Percentiles rank a stretch among this genome's conserved stretches.
phyloP scores from a whole-genome alignment of 345 rosid genomes.

The Cardamine occulta region DNA sequence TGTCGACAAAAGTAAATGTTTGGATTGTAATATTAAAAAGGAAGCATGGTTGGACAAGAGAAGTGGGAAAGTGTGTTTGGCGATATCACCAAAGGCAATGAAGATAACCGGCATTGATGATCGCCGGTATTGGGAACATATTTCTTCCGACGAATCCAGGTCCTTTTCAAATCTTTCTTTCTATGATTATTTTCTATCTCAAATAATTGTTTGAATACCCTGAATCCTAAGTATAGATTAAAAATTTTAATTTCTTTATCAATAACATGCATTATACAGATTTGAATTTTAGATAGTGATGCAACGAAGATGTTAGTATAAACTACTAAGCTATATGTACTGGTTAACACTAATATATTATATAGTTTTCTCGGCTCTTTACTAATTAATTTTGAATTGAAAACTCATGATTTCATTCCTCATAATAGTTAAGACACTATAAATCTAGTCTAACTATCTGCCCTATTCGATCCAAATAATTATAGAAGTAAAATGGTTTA shows the following conservation, averaged over 20 bases:
- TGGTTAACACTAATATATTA: too few relatives aligned
- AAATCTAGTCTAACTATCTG: background rate
- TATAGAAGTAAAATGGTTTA: background rate
- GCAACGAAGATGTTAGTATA: background rate
- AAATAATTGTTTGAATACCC: background rate
- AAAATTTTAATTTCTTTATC: background rate
- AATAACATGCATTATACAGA: background rate
- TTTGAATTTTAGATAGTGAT: background rate
- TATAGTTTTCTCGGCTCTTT: too few relatives aligned
- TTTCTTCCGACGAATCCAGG: conserved; percentile 89
- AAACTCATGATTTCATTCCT: too few relatives aligned
- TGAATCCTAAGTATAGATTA: too few relatives aligned
- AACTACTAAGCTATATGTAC: too few relatives aligned
- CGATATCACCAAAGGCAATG: conserved; percentile 73
- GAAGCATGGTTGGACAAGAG: conserved; percentile 80
- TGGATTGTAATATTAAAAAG: conserved; percentile 46
- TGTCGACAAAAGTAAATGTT: conserved; percentile 17
- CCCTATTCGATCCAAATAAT: background rate
- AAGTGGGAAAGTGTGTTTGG: conserved; percentile 70
- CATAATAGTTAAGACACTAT: background rate
- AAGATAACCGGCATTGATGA: conserved; percentile 89
- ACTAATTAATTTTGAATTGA: background rate
- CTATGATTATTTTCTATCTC: background rate
- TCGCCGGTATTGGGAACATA: conserved; percentile 85
- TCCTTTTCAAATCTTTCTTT: conserved; percentile 18